Conservation (phyloP, 2,329 filamentous ascomycete genomes). For the Fusarium clavum region DNA sequence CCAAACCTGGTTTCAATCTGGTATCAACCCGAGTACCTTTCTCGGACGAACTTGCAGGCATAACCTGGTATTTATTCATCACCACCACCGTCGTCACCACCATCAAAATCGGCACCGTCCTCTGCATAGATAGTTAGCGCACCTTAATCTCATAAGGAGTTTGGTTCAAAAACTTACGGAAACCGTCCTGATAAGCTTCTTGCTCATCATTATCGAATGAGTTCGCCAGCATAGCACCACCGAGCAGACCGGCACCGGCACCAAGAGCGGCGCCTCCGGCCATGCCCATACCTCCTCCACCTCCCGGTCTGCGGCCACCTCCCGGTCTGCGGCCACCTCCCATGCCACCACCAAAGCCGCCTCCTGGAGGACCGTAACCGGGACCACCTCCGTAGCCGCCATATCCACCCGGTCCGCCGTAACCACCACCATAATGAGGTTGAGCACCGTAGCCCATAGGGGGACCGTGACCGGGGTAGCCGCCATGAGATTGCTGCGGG, state of each 20-base stretch:
- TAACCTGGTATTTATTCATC: conserved; percentile 26
- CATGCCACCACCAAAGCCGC: conserved; percentile 38
- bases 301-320: conserved; percentile 54
- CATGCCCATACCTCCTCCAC: conserved; percentile 68
- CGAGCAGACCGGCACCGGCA: conserved; percentile 82
- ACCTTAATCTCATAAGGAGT: background rate
- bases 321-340: conserved; percentile 51
- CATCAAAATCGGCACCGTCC: conserved; percentile 49
- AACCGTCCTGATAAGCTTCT: conserved; percentile 64
- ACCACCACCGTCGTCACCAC: conserved; percentile 29
- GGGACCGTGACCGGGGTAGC: conserved; percentile 43
- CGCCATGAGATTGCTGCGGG: conserved; percentile 40
- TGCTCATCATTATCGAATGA: conserved; percentile 74
- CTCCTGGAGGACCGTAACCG: conserved; percentile 46
- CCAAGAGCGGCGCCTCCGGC: conserved; percentile 81
- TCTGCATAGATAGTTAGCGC: conserved; percentile 45
- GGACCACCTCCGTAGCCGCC: conserved; percentile 50
- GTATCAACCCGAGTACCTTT: background rate
- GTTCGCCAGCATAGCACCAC: conserved; percentile 77
- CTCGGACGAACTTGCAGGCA: background rate
- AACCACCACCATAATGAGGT: conserved; percentile 42
- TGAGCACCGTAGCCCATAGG: conserved; percentile 46
- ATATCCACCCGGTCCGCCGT: conserved; percentile 30
- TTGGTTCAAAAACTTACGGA: conserved; percentile 47
- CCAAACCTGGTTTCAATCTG: background rate